phyloP scores from a whole-genome alignment of 257 asterid genomes.

The Solanum arcanum region DNA sequence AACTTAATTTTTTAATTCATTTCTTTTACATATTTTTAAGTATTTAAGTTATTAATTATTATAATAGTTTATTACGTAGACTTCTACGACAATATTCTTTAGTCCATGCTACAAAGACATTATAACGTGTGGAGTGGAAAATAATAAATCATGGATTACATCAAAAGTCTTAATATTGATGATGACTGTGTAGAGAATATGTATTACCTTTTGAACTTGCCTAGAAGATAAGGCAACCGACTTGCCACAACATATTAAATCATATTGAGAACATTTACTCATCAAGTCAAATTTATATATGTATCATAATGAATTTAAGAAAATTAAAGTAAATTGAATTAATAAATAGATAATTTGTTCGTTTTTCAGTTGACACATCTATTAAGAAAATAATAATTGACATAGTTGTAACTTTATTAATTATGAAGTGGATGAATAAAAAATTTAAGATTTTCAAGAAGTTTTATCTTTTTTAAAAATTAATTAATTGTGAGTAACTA shows the following conservation, averaged over 20 bases:
- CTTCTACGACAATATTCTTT: neutral
- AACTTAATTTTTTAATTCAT: too few species aligned
- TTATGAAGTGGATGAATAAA: too few species aligned
- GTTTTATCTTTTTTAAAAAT: too few species aligned
- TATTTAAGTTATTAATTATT: too few species aligned
- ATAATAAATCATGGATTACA: neutral
- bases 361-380: neutral
- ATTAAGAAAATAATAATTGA: neutral
- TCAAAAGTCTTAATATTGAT: neutral
- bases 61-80: too few species aligned
- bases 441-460: too few species aligned
- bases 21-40: too few species aligned
- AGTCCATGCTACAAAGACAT: neutral
- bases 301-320: neutral
- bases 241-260: neutral
- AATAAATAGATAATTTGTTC: neutral
- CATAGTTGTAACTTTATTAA: too few species aligned
- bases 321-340: neutral
- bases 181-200: neutral
- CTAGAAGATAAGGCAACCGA: neutral
- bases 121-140: neutral
- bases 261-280: neutral
- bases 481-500: neutral
- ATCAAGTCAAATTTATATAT: neutral
- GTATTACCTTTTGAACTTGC: neutral